Evolutionary conservation across 139 green algal species (phyloP).

Genomic region (Haematococcus sp.): DNA sequence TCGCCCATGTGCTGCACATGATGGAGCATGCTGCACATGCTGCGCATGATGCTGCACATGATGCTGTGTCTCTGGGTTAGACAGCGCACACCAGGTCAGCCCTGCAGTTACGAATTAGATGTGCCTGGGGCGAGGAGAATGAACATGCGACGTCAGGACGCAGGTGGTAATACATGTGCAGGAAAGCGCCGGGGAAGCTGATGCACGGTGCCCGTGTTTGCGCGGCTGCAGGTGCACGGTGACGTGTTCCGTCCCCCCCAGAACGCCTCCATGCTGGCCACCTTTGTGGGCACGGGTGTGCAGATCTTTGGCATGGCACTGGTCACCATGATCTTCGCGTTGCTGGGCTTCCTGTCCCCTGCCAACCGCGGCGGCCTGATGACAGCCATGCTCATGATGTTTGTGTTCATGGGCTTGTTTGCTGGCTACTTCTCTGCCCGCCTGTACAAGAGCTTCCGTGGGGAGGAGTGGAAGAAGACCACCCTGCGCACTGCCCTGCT

Average conservation of each 20-base stretch:
- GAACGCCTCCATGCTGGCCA: constrained; percentile 70
- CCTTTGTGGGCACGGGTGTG: constrained; percentile 90
- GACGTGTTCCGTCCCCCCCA: constrained; percentile 95
- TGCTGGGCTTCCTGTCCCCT: constrained; percentile 95
- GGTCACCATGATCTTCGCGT: constrained; percentile 94
- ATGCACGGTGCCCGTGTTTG: too few relatives aligned
- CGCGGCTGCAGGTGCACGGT: constrained; percentile 77
- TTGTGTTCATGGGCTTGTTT: constrained; percentile 96
- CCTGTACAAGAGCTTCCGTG: constrained; percentile 87
- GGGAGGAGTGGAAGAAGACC: constrained; percentile 90
- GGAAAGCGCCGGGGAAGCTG: neutral
- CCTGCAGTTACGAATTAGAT: too few relatives aligned
- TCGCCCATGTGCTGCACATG: too few relatives aligned
- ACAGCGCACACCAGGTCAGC: too few relatives aligned
- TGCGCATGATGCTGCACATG: too few relatives aligned
- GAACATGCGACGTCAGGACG: too few relatives aligned
- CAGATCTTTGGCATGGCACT: constrained; percentile 93
- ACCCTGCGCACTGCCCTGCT: constrained; percentile 90
- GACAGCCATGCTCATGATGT: constrained; percentile 96
- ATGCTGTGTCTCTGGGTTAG: too few relatives aligned
- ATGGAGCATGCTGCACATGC: too few relatives aligned
- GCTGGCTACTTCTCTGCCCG: constrained; percentile 91
- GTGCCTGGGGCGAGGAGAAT: too few relatives aligned
- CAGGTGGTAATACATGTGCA: neutral
- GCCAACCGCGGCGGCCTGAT: constrained; percentile 97